phyloP scores from a whole-genome alignment of 495 filamentous ascomycete species.

The Daldinia vernicosa region DNA sequence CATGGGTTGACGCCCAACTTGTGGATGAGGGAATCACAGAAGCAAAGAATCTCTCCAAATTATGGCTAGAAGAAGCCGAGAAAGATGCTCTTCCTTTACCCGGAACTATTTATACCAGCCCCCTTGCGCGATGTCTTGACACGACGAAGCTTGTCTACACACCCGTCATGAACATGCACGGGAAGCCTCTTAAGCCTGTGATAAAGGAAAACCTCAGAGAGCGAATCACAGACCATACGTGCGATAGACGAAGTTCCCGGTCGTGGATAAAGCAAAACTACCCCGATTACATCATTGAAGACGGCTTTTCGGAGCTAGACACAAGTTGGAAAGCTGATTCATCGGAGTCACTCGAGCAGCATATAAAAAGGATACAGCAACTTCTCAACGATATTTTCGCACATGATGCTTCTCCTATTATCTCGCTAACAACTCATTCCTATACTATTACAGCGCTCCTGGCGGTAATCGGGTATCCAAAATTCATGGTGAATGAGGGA shows the following conservation, averaged over 20 bases:
- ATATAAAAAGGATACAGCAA: conserved; percentile 33
- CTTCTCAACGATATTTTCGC: conserved; percentile 45
- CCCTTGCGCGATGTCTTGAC: conserved; percentile 70
- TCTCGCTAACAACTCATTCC: conserved; percentile 16
- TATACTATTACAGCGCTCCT: conserved; percentile 41
- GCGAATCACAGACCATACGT: background rate
- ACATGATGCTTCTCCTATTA: conserved; percentile 26
- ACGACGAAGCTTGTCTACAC: conserved; percentile 71
- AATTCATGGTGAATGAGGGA: conserved; percentile 40
- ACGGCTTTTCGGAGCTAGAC: conserved; percentile 69
- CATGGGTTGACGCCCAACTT: conserved; percentile 76
- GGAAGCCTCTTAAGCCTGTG: background rate
- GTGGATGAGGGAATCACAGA: conserved; percentile 67
- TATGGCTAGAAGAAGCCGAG: conserved; percentile 55
- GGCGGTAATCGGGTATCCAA: conserved; percentile 26
- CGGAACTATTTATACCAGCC: conserved; percentile 71
- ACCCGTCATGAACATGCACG: conserved; percentile 33
- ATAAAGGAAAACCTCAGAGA: background rate
- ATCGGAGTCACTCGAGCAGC: conserved; percentile 43
- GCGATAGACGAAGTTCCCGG: background rate
- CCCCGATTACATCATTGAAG: conserved; percentile 58
- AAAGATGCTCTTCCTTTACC: conserved; percentile 49
- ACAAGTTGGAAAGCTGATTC: conserved; percentile 60
- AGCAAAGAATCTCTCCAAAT: conserved; percentile 66
- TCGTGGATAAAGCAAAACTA: background rate